Evolutionary conservation across 2,329 filamentous ascomycete genomes (phyloP), one percentile per base, ranked within the genome.

Genomic region (Cadophora gregata): DNA sequence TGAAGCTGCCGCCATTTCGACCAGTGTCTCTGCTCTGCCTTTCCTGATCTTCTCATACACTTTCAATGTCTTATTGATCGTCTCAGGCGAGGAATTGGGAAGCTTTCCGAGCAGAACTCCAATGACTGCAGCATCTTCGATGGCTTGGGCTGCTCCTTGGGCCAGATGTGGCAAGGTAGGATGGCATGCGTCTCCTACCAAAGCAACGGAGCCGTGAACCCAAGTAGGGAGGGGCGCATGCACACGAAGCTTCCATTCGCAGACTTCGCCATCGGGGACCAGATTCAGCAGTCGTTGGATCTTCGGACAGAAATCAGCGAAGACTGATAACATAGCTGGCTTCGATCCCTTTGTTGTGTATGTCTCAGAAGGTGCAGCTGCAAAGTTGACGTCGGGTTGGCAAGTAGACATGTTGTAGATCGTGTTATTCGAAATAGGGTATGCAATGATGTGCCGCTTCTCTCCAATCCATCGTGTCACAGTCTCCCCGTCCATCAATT

Each of bases 391-490:
- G 72, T 90, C 88, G 2, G 87, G 87, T 75, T 90, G 88, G 33
- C 85, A 81, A 12, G 86, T 83, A 14, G 87, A 88, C 38, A 90
- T 79, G 77, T 90, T 90, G 79, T 89, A 90, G 72, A 89, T 84
- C 42, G 82, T 83, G 73, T 92, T 87, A 74, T 83, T 85, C 68
- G 86, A 84, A 51, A 95, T 88, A 0, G 91, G 88, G 76, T 94
- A 95, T 0, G 90, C 90, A 72, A 94, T 92, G 77, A 93, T 90
- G 78, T 94, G 92, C 1, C 90, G 84, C 72, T 86, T 86, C 75
- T 88, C 88, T 36, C 91, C 91, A 61, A 94, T 90, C 91, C 91
- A 94, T 59, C 92, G 85, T 47, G 88, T 89, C 2, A 90, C 90
- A 59, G 84, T 82, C 73, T 93, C 86, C 51, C 84, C 82, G 71